Percentiles rank a stretch among this genome's conserved stretches.
These are phyloP conservation scores for Venturia asperata DNA, from an alignment of 2,329 filamentous ascomycete species.

Conservation along the genomic window DNA sequence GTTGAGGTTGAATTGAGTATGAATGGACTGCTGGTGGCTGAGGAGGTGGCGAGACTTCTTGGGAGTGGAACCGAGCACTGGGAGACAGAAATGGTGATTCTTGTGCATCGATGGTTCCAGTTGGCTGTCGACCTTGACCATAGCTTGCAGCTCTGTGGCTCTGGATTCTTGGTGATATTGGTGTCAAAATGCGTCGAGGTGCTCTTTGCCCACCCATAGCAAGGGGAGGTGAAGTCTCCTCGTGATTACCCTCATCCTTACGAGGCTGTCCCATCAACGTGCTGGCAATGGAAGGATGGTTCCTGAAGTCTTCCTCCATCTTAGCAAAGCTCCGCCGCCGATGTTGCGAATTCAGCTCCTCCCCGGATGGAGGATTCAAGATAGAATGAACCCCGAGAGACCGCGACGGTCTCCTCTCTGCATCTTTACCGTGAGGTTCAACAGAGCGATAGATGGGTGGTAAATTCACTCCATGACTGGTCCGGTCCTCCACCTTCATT, in stretches of 20 bases:
- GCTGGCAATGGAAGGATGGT: not conserved
- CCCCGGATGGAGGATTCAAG: constrained; percentile 37
- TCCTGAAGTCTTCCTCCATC: constrained; percentile 29
- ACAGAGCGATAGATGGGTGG: not conserved
- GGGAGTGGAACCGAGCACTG: constrained; percentile 36
- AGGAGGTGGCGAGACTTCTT: constrained; percentile 36
- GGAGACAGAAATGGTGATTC: constrained; percentile 42
- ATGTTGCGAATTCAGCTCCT: constrained; percentile 28
- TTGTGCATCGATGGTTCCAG: constrained; percentile 43
- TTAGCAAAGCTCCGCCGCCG: constrained; percentile 39
- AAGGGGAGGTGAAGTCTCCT: constrained; percentile 24
- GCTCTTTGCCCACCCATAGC: constrained; percentile 25
- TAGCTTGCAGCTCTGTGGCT: constrained; percentile 43
- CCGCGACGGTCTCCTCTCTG: constrained; percentile 24
- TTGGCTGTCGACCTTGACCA: constrained; percentile 33
- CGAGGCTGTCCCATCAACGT: constrained; percentile 10
- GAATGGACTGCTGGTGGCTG: constrained; percentile 5
- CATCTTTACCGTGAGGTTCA: not conserved
- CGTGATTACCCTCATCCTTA: constrained; percentile 24
- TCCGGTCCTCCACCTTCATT: not conserved
- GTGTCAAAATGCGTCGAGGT: constrained; percentile 48
- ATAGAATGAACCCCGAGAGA: constrained; percentile 40
- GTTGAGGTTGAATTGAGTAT: not conserved
- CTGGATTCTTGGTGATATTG: constrained; percentile 45
- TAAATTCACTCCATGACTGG: not conserved